These are phyloP conservation scores for Plicaturopsis crispa DNA, from an alignment of 768 basidiomycete species.

Conservation along the genomic window DNA sequence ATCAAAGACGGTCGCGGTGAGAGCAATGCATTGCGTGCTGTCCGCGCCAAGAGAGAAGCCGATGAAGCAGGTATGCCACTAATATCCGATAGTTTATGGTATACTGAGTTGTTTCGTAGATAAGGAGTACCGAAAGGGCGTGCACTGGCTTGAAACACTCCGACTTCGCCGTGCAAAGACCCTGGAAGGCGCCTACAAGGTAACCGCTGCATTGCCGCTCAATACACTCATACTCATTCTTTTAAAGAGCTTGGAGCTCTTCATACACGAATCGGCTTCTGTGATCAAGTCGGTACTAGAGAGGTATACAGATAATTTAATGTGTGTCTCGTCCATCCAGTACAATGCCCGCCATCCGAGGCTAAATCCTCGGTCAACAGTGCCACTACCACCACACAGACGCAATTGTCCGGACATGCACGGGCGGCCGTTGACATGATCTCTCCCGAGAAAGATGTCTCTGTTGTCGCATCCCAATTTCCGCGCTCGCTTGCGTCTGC, in stretches of 20 bases:
- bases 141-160: constrained; percentile 91
- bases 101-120: constrained; percentile 34
- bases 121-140: constrained; percentile 83
- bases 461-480: constrained; percentile 45
- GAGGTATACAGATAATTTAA: constrained; percentile 76
- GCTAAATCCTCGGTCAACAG: constrained; percentile 27
- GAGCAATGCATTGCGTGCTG: constrained; percentile 62
- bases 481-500: constrained; percentile 56
- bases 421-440: constrained; percentile 57
- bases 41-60: constrained; percentile 81
- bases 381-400: constrained; percentile 71
- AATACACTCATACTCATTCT: background rate
- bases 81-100: background rate
- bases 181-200: constrained; percentile 75
- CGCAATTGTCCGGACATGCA: constrained; percentile 63
- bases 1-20: constrained; percentile 56
- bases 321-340: constrained; percentile 32
- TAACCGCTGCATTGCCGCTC: constrained; percentile 14
- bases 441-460: constrained; percentile 62
- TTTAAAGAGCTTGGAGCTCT: constrained; percentile 71
- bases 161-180: constrained; percentile 77
- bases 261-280: constrained; percentile 64
- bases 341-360: background rate
- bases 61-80: constrained; percentile 73
- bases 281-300: constrained; percentile 57